Evolutionary conservation across 73 alveolate genomes (phyloP).

Genomic region (Tetrahymena thermophila): DNA sequence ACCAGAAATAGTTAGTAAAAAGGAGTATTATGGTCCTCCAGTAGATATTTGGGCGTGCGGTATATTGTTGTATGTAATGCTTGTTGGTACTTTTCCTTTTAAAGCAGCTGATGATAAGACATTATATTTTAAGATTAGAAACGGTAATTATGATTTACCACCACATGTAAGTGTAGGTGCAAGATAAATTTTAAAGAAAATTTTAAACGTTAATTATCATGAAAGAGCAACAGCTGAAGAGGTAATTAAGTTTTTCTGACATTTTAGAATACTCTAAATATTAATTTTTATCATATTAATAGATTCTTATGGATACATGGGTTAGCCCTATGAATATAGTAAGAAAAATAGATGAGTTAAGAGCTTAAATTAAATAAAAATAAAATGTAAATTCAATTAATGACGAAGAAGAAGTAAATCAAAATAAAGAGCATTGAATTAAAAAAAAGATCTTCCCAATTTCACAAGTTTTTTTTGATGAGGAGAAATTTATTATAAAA

Average conservation of each 20-base stretch:
- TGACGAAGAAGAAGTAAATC: neutral
- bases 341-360: neutral
- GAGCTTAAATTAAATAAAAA: neutral
- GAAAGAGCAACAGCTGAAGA: slow-evolving; percentile 40
- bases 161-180: slow-evolving; percentile 29
- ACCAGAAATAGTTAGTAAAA: slow-evolving; percentile 72
- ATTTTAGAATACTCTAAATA: neutral
- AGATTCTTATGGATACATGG: neutral
- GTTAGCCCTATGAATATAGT: neutral
- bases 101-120: slow-evolving; percentile 53
- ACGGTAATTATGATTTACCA: slow-evolving; percentile 46
- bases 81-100: slow-evolving; percentile 76
- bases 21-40: slow-evolving; percentile 65
- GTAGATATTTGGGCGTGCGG: slow-evolving; percentile 85
- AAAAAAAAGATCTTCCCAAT: neutral
- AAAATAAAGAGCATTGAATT: neutral
- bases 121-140: slow-evolving; percentile 20
- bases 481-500: too few relatives aligned
- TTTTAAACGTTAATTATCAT: slow-evolving; percentile 34
- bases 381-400: neutral
- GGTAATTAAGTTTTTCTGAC: slow-evolving; percentile 17
- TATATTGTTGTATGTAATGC: slow-evolving; percentile 51
- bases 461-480: too few relatives aligned
- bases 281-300: neutral
- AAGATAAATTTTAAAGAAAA: slow-evolving; percentile 2